Evolutionary conservation across 1,139 yeast species (phyloP).

Genomic region (Pichia sp.): DNA sequence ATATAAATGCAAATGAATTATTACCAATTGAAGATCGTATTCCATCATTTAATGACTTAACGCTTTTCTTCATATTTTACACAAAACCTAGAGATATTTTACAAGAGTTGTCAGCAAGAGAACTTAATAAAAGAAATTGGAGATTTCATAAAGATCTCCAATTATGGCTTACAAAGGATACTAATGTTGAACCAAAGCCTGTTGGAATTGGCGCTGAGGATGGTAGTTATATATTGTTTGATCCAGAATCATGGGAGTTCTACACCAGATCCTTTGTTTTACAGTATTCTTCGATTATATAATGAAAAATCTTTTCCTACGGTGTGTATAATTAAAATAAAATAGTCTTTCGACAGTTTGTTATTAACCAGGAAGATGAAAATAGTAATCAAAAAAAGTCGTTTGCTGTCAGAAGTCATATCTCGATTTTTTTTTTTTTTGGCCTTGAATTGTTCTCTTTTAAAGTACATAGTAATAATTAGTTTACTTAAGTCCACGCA

Average conservation of each 20-base stretch:
- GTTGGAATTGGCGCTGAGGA: conserved; percentile 84
- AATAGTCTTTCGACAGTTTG: no score
- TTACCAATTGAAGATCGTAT: conserved; percentile 58
- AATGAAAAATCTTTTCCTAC: not conserved
- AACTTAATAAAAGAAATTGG: conserved; percentile 85
- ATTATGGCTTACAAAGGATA: conserved; percentile 95
- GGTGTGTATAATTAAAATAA: not conserved
- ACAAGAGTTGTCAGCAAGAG: conserved; percentile 92
- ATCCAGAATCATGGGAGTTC: conserved; percentile 94
- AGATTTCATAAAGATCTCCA: conserved; percentile 92
- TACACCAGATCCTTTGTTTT: conserved; percentile 77
- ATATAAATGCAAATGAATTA: conserved; percentile 37
- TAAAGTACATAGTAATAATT: no score
- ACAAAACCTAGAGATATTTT: conserved; percentile 88
- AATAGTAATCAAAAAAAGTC: not conserved
- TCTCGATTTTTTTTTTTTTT: no score
- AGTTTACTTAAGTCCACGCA: no score
- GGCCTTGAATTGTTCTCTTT: no score
- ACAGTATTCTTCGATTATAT: conserved; percentile 48
- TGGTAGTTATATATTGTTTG: conserved; percentile 94
- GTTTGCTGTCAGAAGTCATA: no score
- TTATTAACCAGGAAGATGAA: not conserved
- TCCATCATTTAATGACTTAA: conserved; percentile 79
- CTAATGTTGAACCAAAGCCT: conserved; percentile 80
- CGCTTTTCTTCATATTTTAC: conserved; percentile 87